Evolutionary conservation across 257 asterid genomes (phyloP).

Genomic region (Galeopsis tetrahit): DNA sequence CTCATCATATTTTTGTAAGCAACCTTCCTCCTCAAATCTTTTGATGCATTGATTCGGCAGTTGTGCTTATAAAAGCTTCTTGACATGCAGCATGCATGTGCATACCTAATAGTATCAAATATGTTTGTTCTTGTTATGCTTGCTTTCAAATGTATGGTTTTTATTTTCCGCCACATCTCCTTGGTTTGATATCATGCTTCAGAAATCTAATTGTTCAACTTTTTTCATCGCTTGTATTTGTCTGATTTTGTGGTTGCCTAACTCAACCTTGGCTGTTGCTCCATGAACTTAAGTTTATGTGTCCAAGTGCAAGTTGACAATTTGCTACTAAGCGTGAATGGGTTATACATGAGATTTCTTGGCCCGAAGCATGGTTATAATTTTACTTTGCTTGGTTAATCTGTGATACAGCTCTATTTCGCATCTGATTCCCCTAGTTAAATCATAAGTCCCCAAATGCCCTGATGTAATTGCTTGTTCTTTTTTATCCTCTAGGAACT

Average conservation of each 20-base stretch:
- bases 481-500: constrained; percentile 56
- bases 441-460: constrained; percentile 4
- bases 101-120: neutral
- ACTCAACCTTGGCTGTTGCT: neutral
- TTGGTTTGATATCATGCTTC: constrained; percentile 10
- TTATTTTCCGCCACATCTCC: neutral
- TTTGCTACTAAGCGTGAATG: constrained; percentile 1
- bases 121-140: constrained; percentile 10
- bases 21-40: constrained; percentile 17
- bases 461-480: constrained; percentile 11
- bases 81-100: neutral
- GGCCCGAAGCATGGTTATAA: constrained; percentile 8
- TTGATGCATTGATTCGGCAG: neutral
- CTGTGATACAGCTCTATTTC: neutral
- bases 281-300: neutral
- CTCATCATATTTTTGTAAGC: constrained; percentile 86
- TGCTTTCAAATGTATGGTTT: neutral
- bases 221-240: neutral
- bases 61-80: constrained; percentile 2
- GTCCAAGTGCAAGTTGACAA: neutral
- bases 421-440: neutral
- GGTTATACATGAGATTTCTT: neutral
- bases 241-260: neutral
- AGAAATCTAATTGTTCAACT: neutral
- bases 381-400: neutral